Percentiles rank a stretch among this genome's conserved stretches.
Conservation (phyloP, 2,329 filamentous ascomycete genomes). For the Dactylonectria macrodidyma region DNA sequence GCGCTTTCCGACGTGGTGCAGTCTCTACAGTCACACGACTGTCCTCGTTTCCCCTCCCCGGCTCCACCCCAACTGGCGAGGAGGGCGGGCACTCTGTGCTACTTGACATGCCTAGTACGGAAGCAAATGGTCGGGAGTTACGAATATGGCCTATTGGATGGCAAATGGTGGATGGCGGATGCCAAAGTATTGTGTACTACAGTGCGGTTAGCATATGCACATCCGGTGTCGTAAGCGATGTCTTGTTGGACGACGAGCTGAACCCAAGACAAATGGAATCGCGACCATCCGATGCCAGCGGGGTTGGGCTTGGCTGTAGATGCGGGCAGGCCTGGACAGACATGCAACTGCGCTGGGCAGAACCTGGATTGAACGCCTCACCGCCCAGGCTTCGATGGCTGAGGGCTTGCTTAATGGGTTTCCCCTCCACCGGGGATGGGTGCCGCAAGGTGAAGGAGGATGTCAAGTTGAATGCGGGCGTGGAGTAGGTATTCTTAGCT, state of each 20-base stretch:
- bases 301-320: background rate
- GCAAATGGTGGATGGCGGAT: too few relatives aligned
- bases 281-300: background rate
- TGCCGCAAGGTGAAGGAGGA: background rate
- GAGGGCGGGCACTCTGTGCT: background rate
- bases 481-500: background rate
- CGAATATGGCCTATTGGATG: constrained; percentile 3
- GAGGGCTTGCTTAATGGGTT: background rate
- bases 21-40: constrained; percentile 17
- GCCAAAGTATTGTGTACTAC: background rate
- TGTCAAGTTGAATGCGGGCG: background rate
- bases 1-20: background rate
- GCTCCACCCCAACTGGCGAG: constrained; percentile 10
- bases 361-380: background rate
- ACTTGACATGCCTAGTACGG: background rate
- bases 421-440: background rate
- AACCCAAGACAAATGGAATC: background rate
- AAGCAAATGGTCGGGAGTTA: background rate
- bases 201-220: background rate
- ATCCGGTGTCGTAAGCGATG: background rate
- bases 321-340: background rate
- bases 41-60: background rate
- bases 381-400: constrained; percentile 1
- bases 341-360: constrained; percentile 1
- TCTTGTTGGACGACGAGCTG: background rate